Evolutionary conservation across 2,329 filamentous ascomycete species (phyloP), one percentile per base, ranked within the genome.

Genomic region (Aspergillus ruber): DNA sequence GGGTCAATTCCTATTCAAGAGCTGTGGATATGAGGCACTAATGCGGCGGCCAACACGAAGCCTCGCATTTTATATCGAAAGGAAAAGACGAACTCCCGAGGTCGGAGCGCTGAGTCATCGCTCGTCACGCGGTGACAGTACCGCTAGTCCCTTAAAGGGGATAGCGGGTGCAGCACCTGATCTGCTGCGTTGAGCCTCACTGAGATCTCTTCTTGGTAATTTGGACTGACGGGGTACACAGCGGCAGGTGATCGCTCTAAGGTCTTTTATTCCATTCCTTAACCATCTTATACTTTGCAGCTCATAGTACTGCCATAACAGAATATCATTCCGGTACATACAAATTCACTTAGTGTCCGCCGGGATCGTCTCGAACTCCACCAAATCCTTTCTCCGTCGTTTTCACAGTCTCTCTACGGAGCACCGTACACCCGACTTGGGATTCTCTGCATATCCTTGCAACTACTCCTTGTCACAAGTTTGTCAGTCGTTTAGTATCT

Each of bases 61-160:
- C 36, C 15, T 17, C 17, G 36, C 36, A 39, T 39, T 39, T 39
- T 20, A 39, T 39, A 39, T 20, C 10, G 15, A 20, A 15, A 18
- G 17, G 17, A 39, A 39, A 39, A 20, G 17, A 39, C 15, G 10
- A 39, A 9, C 17, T 17, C 36, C 36, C 36, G 36, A 39, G 15
- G 36, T 39, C 36, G 65, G 58, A 55, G 42, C 42, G 63, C 62
- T 67, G 63, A 66, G 54, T 66, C 62, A 67, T 38, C 13, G 18
- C 23, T 15, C 23, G 40, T 49, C 44, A 45, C 43, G 42, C 45
- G 27, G 39, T 45, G 45, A 44, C 27, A 41, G 43, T 51, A 45
- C 52, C 50, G 50, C 52, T 50, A 55, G 42, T 17, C 53, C 40
- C 7, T 8, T 8, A 21, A 54, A 33, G n/a, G 48, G 51, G 20